A percentile compares a stretch with the other conserved stretches of the same genome.
phyloP scores from a whole-genome alignment of 108 stramenopile genomes.

The Stephanodiscus triporus region DNA sequence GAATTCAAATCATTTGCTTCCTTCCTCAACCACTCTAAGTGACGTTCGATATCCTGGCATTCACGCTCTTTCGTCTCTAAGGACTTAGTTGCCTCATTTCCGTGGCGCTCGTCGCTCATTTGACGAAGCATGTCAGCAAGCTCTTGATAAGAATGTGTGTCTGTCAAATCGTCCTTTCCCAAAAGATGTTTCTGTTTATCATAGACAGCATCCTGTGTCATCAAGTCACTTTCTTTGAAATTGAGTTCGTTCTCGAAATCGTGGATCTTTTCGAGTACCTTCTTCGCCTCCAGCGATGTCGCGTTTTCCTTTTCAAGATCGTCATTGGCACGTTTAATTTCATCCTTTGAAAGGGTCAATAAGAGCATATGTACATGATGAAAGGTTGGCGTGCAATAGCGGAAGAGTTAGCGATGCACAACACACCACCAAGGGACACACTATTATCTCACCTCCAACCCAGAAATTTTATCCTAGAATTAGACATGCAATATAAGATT shows the following conservation, averaged over 20 bases:
- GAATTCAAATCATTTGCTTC: conserved; percentile 48
- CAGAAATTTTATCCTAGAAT: conserved; percentile 58
- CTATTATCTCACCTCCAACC: conserved; percentile 40
- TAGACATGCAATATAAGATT: background rate
- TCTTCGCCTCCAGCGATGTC: conserved; percentile 30
- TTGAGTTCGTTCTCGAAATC: conserved; percentile 47
- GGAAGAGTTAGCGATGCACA: background rate
- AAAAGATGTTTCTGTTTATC: conserved; percentile 55
- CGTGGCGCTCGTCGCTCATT: conserved; percentile 52
- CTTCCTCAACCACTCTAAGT: conserved; percentile 45
- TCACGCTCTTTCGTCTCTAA: conserved; percentile 34
- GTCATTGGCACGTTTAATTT: conserved; percentile 59
- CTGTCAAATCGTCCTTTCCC: conserved; percentile 70
- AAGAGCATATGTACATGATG: background rate
- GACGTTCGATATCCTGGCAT: conserved; percentile 36
- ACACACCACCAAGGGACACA: no score
- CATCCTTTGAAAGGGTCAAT: conserved; percentile 29
- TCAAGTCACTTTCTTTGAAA: conserved; percentile 27
- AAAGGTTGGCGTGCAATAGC: background rate
- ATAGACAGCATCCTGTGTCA: conserved; percentile 38
- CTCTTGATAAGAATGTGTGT: conserved; percentile 51
- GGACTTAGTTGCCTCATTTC: conserved; percentile 41
- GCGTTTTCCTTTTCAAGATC: conserved; percentile 52
- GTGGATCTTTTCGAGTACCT: conserved; percentile 37
- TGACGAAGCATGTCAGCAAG: conserved; percentile 65